These are phyloP conservation scores for Terfezia boudieri DNA, from an alignment of 495 filamentous ascomycete species.

Conservation along the genomic window DNA sequence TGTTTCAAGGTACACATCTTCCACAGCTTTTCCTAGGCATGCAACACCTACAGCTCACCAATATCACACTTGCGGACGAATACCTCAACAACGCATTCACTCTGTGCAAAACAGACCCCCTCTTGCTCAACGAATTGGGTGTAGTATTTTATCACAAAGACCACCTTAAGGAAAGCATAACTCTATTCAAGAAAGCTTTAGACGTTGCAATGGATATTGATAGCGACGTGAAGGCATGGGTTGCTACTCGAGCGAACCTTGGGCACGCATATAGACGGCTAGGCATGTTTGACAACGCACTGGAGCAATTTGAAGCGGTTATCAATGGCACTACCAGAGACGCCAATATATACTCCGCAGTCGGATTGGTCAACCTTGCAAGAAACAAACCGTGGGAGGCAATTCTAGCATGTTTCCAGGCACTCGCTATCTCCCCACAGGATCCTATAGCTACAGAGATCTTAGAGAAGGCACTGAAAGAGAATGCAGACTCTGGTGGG, in stretches of 20 bases:
- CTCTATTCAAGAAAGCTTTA: conserved; percentile 53
- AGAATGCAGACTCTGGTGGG: not conserved
- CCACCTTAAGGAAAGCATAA: conserved; percentile 44
- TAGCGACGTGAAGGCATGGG: conserved; percentile 61
- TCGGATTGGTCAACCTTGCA: conserved; percentile 54
- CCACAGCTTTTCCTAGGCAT: conserved; percentile 94
- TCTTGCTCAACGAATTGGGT: conserved; percentile 86
- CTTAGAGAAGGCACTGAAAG: conserved; percentile 16
- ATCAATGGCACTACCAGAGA: conserved; percentile 53
- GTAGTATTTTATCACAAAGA: conserved; percentile 88
- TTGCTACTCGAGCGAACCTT: conserved; percentile 69
- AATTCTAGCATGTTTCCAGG: conserved; percentile 46
- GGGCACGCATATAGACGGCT: conserved; percentile 65
- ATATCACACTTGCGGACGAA: conserved; percentile 87
- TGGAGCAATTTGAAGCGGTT: conserved; percentile 63
- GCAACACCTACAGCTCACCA: conserved; percentile 91
- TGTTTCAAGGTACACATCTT: conserved; percentile 93
- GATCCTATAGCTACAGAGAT: conserved; percentile 56
- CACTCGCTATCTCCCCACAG: conserved; percentile 43
- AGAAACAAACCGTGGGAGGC: conserved; percentile 42
- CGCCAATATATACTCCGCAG: conserved; percentile 44
- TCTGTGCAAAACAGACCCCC: conserved; percentile 55
- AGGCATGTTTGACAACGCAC: conserved; percentile 43
- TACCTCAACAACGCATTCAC: conserved; percentile 73
- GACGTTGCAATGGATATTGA: conserved; percentile 55